Percentiles rank a stretch among this genome's conserved stretches.
Conservation (phyloP, 768 basidiomycete species). For the Leucosporidium scottii region DNA sequence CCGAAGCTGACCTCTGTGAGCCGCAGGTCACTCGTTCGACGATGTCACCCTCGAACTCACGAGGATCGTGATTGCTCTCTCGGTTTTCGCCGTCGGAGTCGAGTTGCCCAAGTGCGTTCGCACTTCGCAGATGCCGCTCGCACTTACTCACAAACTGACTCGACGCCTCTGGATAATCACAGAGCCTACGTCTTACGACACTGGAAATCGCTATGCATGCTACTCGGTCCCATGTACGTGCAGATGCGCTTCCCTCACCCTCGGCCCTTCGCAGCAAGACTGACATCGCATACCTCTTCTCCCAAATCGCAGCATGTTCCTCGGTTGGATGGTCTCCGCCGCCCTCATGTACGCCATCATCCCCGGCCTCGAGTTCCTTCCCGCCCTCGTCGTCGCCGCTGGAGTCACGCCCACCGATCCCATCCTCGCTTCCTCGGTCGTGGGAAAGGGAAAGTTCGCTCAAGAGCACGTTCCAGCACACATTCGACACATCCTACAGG, state of each 20-base stretch:
- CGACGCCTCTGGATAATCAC: no score
- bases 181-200: slow-evolving; percentile 91
- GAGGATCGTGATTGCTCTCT: slow-evolving; percentile 86
- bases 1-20: background rate
- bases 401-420: slow-evolving; percentile 62
- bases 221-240: slow-evolving; percentile 52
- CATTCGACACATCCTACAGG: slow-evolving; percentile 70
- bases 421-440: slow-evolving; percentile 83
- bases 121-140: background rate
- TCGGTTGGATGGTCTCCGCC: slow-evolving; percentile 93
- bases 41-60: slow-evolving; percentile 84
- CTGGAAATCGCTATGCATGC: slow-evolving; percentile 79
- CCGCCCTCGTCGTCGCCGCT: slow-evolving; percentile 80
- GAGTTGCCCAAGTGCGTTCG: slow-evolving; percentile 63
- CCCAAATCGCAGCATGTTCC: slow-evolving; percentile 44
- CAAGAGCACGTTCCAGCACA: slow-evolving; percentile 82
- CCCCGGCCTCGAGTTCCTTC: slow-evolving; percentile 80
- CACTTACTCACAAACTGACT: background rate
- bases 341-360: slow-evolving; percentile 80
- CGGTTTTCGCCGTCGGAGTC: slow-evolving; percentile 96
- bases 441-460: slow-evolving; percentile 84
- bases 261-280: background rate
- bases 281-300: background rate
- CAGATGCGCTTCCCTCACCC: background rate
- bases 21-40: slow-evolving; percentile 48